phyloP scores from a whole-genome alignment of 257 asterid genomes.

The Primulina tabacum region DNA sequence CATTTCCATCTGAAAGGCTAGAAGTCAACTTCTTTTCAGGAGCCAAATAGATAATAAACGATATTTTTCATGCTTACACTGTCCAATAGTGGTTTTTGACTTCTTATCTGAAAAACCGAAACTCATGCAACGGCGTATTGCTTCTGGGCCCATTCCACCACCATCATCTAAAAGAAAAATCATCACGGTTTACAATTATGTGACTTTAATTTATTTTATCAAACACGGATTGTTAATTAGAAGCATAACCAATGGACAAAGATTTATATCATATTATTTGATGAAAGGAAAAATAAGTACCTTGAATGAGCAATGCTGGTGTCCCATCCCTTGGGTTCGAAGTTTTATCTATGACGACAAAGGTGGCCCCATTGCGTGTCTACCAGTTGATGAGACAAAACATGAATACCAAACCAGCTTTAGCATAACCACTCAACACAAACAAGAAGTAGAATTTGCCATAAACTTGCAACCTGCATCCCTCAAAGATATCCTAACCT shows the following conservation, averaged over 20 bases:
- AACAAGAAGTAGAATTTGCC: slow-evolving; percentile 14
- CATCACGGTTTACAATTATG: slow-evolving; percentile 24
- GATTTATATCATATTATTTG: background rate
- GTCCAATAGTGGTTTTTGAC: slow-evolving; percentile 68
- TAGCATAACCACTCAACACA: slow-evolving; percentile 1
- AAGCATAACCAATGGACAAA: slow-evolving; percentile 13
- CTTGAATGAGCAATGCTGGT: slow-evolving; percentile 78
- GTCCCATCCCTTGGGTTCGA: slow-evolving; percentile 68
- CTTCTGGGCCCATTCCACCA: slow-evolving; percentile 88
- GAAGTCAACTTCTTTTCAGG: slow-evolving; percentile 26
- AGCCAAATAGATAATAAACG: slow-evolving; percentile 16
- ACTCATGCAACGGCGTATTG: slow-evolving; percentile 81
- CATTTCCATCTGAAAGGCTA: slow-evolving; percentile 84
- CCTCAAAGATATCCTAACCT: slow-evolving; percentile 9
- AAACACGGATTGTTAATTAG: slow-evolving; percentile 22
- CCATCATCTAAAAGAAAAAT: slow-evolving; percentile 66
- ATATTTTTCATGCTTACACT: slow-evolving; percentile 46
- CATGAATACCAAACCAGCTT: slow-evolving; percentile 27
- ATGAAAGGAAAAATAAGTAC: slow-evolving; percentile 36
- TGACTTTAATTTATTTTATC: slow-evolving; percentile 1
- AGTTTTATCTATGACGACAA: slow-evolving; percentile 54
- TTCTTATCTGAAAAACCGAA: slow-evolving; percentile 91
- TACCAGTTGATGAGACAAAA: slow-evolving; percentile 38
- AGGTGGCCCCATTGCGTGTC: slow-evolving; percentile 83
- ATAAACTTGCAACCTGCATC: slow-evolving; percentile 9